Evolutionary conservation across 805 yeast genomes (phyloP), one percentile per base, ranked within the genome.

Genomic region (Candida pseudoglaebosa): DNA sequence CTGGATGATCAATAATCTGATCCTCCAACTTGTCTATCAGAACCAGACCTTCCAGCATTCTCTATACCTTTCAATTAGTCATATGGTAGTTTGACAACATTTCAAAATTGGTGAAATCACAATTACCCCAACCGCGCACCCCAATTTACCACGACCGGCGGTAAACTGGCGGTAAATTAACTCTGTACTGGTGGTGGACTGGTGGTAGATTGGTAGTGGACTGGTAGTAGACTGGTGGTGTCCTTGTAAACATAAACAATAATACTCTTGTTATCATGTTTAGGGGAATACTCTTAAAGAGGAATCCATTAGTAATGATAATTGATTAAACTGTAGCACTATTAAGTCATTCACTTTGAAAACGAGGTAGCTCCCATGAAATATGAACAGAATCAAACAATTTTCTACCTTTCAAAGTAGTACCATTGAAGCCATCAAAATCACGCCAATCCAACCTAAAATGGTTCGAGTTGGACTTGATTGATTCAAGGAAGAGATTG

Each of bases 401-500:
- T 43, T 67, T 64, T 3, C 62, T 39, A 0, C 89, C 89, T 45
- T 71, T 73, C 33, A 64, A 65, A n/a, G 53, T 50, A 1, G 79
- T 70, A 1, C 93, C 95, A 45, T 72, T 71, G 41, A 69, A 70
- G 0, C 95, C 95, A 57, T 85, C 95, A 48, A 82, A 62, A 0
- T 75, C 70, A 2, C 65, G 63, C 67, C 67, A 60, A 7, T 15
- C 18, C 9, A 35, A 34, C 5, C 10, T 15, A 15, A 18, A 16
- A 4, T 18, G 13, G 10, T 12, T 26, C 4, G 13, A 13, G 10
- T 12, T 26, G 4, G 13, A 24, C 16, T 22, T 15, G 12, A 32
- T 12, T 9, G 64, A 52, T 45, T 75, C 80, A 54, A 72, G 69
- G 41, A 56, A 62, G 2, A 65, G 34, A 41, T 75, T 75, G 40